phyloP scores from a whole-genome alignment of 2,329 filamentous ascomycete genomes.

The Helotiales sp. region DNA sequence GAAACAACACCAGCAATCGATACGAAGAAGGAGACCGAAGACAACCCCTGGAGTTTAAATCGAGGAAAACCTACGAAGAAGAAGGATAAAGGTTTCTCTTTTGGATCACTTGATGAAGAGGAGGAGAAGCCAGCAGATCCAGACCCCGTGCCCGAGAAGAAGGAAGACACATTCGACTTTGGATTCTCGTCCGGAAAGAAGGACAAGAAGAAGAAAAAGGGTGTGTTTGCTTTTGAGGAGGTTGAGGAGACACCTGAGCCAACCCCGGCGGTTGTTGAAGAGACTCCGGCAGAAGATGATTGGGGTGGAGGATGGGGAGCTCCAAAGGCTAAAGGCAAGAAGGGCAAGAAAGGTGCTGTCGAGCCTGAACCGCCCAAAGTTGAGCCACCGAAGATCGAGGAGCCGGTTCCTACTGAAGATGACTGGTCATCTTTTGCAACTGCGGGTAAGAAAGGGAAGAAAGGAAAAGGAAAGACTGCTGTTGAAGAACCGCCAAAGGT shows the following conservation, averaged over 20 bases:
- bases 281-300: slow-evolving; percentile 48
- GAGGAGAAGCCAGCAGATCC: slow-evolving; percentile 41
- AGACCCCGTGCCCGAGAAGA: slow-evolving; percentile 41
- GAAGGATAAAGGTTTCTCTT: slow-evolving; percentile 53
- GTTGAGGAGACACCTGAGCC: slow-evolving; percentile 37
- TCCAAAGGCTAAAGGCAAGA: slow-evolving; percentile 57
- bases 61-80: slow-evolving; percentile 59
- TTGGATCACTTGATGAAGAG: slow-evolving; percentile 53
- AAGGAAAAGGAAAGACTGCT: slow-evolving; percentile 44
- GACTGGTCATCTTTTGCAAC: slow-evolving; percentile 40
- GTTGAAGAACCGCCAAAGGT: slow-evolving; percentile 37
- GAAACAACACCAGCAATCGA: slow-evolving; percentile 47
- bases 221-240: slow-evolving; percentile 31
- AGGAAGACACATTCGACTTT: slow-evolving; percentile 47
- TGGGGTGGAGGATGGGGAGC: slow-evolving; percentile 56
- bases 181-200: slow-evolving; percentile 44
- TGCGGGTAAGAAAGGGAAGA: slow-evolving; percentile 50
- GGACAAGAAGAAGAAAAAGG: slow-evolving; percentile 54
- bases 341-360: slow-evolving; percentile 37
- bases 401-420: slow-evolving; percentile 34
- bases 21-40: slow-evolving; percentile 50
- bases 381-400: slow-evolving; percentile 37
- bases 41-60: slow-evolving; percentile 56
- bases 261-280: slow-evolving; percentile 35
- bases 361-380: slow-evolving; percentile 40